phyloP scores from a whole-genome alignment of 345 rosid genomes.

The Arabis hirsuta region DNA sequence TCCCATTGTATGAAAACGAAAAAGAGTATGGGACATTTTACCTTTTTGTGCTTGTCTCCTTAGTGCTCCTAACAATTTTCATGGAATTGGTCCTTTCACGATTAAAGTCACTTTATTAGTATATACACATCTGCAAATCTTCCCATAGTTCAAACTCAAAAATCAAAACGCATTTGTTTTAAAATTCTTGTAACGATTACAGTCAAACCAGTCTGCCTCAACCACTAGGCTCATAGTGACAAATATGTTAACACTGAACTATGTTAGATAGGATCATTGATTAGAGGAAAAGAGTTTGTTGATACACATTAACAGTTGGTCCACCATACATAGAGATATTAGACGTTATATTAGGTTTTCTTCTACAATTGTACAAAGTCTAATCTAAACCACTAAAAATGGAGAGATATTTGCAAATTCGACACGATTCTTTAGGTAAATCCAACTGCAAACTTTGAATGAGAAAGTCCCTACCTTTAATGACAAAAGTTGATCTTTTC shows the following conservation, averaged over 20 bases:
- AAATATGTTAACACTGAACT: not conserved
- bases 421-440: slow-evolving; percentile 33
- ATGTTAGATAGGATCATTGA: not conserved
- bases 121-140: slow-evolving; percentile 6
- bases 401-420: slow-evolving; percentile 26
- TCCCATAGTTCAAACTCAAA: slow-evolving; percentile 20
- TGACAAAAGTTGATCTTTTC: slow-evolving; percentile 27
- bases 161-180: not conserved
- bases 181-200: too few relatives aligned
- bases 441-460: slow-evolving; percentile 26
- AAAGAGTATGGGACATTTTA: not conserved
- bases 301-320: slow-evolving; percentile 26
- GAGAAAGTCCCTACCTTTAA: slow-evolving; percentile 3
- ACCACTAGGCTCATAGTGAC: not conserved
- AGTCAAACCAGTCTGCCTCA: not conserved
- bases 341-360: slow-evolving; percentile 35
- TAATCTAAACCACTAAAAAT: slow-evolving; percentile 30
- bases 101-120: not conserved
- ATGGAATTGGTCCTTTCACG: not conserved
- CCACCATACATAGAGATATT: not conserved
- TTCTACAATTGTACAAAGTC: not conserved
- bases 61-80: not conserved
- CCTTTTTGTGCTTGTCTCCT: not conserved
- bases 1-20: not conserved
- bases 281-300: not conserved